Evolutionary conservation across 257 asterid genomes (phyloP), one percentile per base, ranked within the genome.

Genomic region (Rehmannia glutinosa): DNA sequence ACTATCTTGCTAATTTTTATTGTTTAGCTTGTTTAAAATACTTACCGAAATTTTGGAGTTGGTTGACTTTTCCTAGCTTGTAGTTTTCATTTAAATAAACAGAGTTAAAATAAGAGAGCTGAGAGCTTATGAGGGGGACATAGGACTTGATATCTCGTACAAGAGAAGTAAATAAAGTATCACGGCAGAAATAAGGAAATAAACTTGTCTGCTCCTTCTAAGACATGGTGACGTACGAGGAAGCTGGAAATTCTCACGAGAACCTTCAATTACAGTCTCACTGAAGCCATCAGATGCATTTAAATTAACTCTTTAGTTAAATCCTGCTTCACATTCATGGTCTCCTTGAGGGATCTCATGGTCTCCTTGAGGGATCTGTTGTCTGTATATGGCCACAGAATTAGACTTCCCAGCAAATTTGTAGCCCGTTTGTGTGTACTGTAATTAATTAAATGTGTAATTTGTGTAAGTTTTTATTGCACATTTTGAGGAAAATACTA

Each of bases 91-190:
- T 1, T 33, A 9, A 17, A 4, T 35, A n/a, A 64, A 64, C 16
- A 10, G 42, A 21, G 41, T 43, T 3, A 52, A 27, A 4, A 23
- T 24, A 42, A 42, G 25, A 41, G 54, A 12, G 17, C 49, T 51
- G 17, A 41, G 54, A 7, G 17, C 39, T 38, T 1, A 9, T 42
- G 41, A n/a, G 38, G 58, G 58, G 25, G 23, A 46, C 46, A 36
- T 30, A 28, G 20, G 36, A 72, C 47, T 32, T 46, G 68, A 23
- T 21, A 27, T 36, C 5, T 16, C n/a, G 20, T 57, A 65, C 36
- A 39, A 41, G 60, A 67, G 35, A 52, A 45, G 73, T 25, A 23
- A 47, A 49, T 32, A 39, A 25, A 43, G 45, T 36, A 46, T 68
- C 15, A 13, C 33, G 4, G 41, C 30, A 28, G 61, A 21, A 41